A percentile compares a stretch with the other conserved stretches of the same genome.
Evolutionary conservation across 139 green algal genomes (phyloP).

Genomic region (Nannochloris sp.): DNA sequence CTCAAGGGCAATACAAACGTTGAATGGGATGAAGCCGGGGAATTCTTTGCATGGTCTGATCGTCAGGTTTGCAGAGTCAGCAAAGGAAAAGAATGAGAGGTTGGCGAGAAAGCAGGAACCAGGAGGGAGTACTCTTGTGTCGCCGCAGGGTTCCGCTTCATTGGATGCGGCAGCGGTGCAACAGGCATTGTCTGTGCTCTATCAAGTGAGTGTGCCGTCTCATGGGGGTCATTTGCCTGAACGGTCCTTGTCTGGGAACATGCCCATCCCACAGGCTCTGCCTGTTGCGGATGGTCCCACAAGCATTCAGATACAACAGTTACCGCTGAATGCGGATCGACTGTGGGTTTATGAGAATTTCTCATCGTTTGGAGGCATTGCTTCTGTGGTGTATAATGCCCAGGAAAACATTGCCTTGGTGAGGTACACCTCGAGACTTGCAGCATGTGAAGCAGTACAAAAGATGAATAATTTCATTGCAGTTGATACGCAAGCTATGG

Average conservation of each 20-base stretch:
- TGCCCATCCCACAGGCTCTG: no score
- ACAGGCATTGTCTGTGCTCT: no score
- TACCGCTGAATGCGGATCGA: slow-evolving; percentile 17
- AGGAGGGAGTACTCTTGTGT: neutral
- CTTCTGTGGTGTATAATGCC: slow-evolving; percentile 7
- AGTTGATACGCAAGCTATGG: slow-evolving; percentile 16
- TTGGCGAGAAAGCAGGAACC: slow-evolving; percentile 8
- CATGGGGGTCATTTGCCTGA: no score
- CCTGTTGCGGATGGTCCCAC: neutral
- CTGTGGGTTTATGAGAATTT: slow-evolving; percentile 37
- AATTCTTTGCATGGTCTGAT: slow-evolving; percentile 20
- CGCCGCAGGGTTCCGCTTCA: no score
- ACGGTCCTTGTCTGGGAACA: no score
- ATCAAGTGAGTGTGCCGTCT: no score
- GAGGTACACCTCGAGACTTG: slow-evolving; percentile 21
- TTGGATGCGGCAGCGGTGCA: no score
- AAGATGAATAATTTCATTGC: slow-evolving; percentile 10
- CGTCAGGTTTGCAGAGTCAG: slow-evolving; percentile 29
- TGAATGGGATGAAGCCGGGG: slow-evolving; percentile 22
- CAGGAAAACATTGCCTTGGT: slow-evolving; percentile 17
- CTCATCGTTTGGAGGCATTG: slow-evolving; percentile 18
- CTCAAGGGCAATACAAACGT: slow-evolving; percentile 9
- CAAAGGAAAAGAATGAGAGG: slow-evolving; percentile 24
- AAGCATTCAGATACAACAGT: slow-evolving; percentile 12
- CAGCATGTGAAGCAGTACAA: slow-evolving; percentile 4